These are phyloP conservation scores for Clarireedia paspali DNA, from an alignment of 2,329 filamentous ascomycete species.

Conservation along the genomic window DNA sequence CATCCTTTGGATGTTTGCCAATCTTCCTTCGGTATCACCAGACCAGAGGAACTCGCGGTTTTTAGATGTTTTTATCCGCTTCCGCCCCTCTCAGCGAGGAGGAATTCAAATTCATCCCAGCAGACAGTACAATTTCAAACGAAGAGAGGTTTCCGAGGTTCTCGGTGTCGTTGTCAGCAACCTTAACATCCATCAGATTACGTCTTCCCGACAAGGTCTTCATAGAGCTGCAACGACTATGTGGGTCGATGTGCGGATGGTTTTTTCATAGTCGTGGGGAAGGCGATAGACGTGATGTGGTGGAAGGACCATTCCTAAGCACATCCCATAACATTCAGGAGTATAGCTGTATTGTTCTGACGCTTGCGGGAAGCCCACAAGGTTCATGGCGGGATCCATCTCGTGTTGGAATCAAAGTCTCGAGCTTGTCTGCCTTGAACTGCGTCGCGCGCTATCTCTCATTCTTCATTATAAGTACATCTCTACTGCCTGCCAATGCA, in stretches of 20 bases:
- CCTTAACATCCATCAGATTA: conserved; percentile 10
- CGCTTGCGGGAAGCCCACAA: conserved; percentile 13
- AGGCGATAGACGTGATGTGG: conserved; percentile 20
- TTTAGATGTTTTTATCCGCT: conserved; percentile 98
- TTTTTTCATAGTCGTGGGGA: background rate
- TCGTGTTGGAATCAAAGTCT: conserved; percentile 90
- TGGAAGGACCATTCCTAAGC: conserved; percentile 15
- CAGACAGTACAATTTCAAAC: conserved; percentile 75
- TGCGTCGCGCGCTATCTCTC: conserved; percentile 15
- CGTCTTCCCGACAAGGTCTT: background rate
- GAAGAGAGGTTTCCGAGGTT: conserved; percentile 49
- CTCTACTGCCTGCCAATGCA: conserved; percentile 14
- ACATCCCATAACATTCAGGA: background rate
- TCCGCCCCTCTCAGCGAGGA: conserved; percentile 61
- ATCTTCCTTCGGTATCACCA: conserved; percentile 27
- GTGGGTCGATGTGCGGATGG: conserved; percentile 10
- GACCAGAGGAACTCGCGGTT: conserved; percentile 64
- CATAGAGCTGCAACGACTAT: background rate
- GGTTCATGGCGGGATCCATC: conserved; percentile 65
- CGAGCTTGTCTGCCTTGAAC: conserved; percentile 62
- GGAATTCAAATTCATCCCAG: conserved; percentile 91
- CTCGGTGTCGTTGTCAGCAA: conserved; percentile 19
- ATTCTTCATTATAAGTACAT: conserved; percentile 8
- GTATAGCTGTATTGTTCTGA: background rate
- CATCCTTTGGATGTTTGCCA: conserved; percentile 20